These are phyloP conservation scores for Laetiporus sulphureus DNA, from an alignment of 1,284 basidiomycete genomes.

Conservation along the genomic window DNA sequence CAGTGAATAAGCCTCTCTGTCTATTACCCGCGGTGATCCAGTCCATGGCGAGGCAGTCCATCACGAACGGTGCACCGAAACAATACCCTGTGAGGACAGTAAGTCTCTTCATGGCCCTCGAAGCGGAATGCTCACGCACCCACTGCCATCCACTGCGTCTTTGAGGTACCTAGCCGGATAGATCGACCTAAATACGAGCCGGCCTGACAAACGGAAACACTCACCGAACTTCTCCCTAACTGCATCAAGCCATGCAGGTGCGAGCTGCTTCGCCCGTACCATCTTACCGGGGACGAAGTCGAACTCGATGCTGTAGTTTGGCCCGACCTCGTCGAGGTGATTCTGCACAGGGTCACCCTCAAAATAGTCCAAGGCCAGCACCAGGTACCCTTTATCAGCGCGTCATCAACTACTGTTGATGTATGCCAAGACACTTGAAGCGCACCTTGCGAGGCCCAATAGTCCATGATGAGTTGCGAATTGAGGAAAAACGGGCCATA, in stretches of 20 bases:
- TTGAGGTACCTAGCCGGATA: conserved; percentile 7
- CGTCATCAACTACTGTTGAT: no score
- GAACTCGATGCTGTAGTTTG: conserved; percentile 25
- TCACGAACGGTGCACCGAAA: conserved; percentile 47
- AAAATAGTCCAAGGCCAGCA: conserved; percentile 51
- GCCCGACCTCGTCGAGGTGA: conserved; percentile 32
- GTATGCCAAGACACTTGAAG: no score
- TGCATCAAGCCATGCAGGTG: conserved; percentile 44
- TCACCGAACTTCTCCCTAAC: conserved; percentile 38
- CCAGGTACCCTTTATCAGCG: conserved; percentile 36
- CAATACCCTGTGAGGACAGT: conserved; percentile 38
- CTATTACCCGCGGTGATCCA: conserved; percentile 42
- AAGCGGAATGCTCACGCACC: conserved; percentile 20
- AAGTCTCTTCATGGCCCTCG: neutral
- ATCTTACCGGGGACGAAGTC: conserved; percentile 34
- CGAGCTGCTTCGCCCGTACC: conserved; percentile 28
- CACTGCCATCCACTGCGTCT: conserved; percentile 29
- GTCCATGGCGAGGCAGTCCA: conserved; percentile 37
- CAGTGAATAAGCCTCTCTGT: no score
- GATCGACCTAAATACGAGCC: neutral
- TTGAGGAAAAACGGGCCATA: conserved; percentile 43
- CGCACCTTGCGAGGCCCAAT: conserved; percentile 43
- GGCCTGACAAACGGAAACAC: conserved; percentile 2
- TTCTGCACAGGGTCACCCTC: conserved; percentile 40
- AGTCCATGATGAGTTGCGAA: conserved; percentile 45